Evolutionary conservation across 352 stramenopile genomes (phyloP).

Genomic region (Phytopythium boreale): DNA sequence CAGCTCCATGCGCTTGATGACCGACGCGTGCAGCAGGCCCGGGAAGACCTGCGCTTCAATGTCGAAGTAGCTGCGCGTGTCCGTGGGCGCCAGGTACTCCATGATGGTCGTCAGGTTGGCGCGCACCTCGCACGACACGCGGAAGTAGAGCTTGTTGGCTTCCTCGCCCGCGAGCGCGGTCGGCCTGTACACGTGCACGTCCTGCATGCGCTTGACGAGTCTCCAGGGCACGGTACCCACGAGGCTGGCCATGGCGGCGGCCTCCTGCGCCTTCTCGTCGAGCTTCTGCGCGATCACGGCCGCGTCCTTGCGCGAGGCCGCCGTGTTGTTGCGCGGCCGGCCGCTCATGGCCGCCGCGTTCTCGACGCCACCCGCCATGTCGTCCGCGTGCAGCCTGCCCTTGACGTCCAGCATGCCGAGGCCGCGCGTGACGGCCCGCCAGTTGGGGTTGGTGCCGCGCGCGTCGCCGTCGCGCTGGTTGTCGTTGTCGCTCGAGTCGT

Average conservation of each 20-base stretch:
- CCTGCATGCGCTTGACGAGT: slow-evolving; percentile 70
- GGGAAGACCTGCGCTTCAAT: slow-evolving; percentile 84
- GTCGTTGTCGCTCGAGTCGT: slow-evolving; percentile 19
- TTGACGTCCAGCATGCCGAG: slow-evolving; percentile 33
- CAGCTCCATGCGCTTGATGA: slow-evolving; percentile 81
- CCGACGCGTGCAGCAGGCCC: slow-evolving; percentile 66
- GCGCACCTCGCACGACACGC: slow-evolving; percentile 82
- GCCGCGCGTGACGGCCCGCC: slow-evolving; percentile 1
- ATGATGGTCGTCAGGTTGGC: slow-evolving; percentile 75
- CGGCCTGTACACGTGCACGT: slow-evolving; percentile 77
- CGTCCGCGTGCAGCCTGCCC: slow-evolving; percentile 42
- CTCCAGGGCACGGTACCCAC: slow-evolving; percentile 61
- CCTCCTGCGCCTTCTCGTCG: slow-evolving; percentile 71
- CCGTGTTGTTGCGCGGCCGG: slow-evolving; percentile 13
- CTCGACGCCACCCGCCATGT: slow-evolving; percentile 15
- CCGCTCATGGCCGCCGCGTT: slow-evolving; percentile 4
- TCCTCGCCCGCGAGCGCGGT: slow-evolving; percentile 37
- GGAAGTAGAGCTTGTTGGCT: slow-evolving; percentile 71
- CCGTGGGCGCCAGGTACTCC: slow-evolving; percentile 69
- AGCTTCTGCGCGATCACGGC: slow-evolving; percentile 58
- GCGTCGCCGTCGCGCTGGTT: slow-evolving; percentile 17
- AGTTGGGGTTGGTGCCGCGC: slow-evolving; percentile 11
- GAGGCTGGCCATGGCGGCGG: slow-evolving; percentile 58
- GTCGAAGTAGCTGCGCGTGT: slow-evolving; percentile 73
- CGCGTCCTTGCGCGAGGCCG: slow-evolving; percentile 32